A percentile compares a stretch with the other conserved stretches of the same genome.
phyloP scores from a whole-genome alignment of 345 rosid genomes.

The Sonneratia caseolaris region DNA sequence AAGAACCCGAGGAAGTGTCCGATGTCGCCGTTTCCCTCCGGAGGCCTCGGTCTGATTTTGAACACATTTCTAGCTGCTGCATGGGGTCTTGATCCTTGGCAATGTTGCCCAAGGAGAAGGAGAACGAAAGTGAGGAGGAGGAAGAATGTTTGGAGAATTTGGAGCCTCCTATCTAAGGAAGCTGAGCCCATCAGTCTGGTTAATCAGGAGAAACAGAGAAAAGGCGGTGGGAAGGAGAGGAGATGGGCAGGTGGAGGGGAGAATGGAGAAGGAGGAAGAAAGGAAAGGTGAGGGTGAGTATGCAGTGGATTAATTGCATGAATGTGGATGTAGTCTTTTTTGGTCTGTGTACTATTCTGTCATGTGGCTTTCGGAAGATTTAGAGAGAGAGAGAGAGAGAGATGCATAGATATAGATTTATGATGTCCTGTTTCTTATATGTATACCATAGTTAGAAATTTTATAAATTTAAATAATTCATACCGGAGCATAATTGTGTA shows the following conservation, averaged over 20 bases:
- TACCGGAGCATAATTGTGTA: too few relatives aligned
- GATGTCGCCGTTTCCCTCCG: not conserved
- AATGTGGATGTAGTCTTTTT: not conserved
- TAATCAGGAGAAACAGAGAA: not conserved
- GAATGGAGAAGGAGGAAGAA: not conserved
- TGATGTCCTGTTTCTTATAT: not conserved
- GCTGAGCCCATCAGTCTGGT: not conserved
- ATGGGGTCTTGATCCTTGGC: conserved; percentile 9
- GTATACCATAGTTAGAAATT: too few relatives aligned
- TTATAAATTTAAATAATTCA: too few relatives aligned
- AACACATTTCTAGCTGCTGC: not conserved
- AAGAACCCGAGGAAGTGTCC: conserved; percentile 66
- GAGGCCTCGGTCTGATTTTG: not conserved
- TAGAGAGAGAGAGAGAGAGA: conserved; percentile 1
- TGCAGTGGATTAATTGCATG: not conserved
- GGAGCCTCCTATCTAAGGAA: not conserved
- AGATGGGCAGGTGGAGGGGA: conserved; percentile 1
- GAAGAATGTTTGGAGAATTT: not conserved
- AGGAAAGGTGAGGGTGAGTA: not conserved
- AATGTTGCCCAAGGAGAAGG: conserved; percentile 1
- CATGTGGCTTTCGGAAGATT: not conserved
- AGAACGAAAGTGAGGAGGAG: not conserved
- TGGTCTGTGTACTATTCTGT: not conserved
- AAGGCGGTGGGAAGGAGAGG: not conserved
- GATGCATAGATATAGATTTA: not conserved